A percentile compares a stretch with the other conserved stretches of the same genome.
Conservation (phyloP, 306 rosid genomes). For the Fragaria iinumae region DNA sequence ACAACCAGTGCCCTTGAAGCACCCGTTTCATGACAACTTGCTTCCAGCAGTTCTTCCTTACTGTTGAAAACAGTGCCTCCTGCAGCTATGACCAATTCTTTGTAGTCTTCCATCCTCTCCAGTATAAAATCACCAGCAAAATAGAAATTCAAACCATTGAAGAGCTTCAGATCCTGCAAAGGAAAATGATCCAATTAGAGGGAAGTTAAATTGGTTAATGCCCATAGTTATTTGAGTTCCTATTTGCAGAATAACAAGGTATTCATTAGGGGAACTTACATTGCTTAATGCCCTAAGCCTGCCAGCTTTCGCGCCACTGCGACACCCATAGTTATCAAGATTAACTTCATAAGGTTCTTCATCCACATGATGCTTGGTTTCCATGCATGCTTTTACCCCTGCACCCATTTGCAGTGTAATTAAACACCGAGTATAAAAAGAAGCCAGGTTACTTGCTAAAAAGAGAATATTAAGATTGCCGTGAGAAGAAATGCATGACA, state of each 20-base stretch:
- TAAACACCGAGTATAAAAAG: background rate
- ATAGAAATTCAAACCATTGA: conserved; percentile 58
- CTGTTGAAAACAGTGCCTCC: conserved; percentile 62
- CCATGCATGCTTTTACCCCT: conserved; percentile 85
- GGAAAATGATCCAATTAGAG: conserved; percentile 16
- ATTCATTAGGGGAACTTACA: conserved; percentile 42
- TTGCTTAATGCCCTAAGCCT: conserved; percentile 56
- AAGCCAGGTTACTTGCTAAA: background rate
- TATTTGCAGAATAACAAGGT: background rate
- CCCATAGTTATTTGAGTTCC: background rate
- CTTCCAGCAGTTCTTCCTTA: conserved; percentile 44
- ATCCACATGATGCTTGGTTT: conserved; percentile 44
- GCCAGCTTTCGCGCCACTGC: conserved; percentile 80
- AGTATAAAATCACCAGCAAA: conserved; percentile 64
- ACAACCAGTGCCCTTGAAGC: conserved; percentile 50
- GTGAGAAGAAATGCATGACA: background rate
- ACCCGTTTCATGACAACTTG: conserved; percentile 18
- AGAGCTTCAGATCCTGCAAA: conserved; percentile 67
- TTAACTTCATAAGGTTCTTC: conserved; percentile 76
- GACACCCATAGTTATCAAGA: conserved; percentile 81
- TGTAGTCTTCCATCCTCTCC: conserved; percentile 58
- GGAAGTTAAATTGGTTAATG: background rate
- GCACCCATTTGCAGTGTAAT: conserved; percentile 30
- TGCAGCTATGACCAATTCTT: conserved; percentile 59
- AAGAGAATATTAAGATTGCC: background rate